Base-by-base conservation (phyloP, 495 filamentous ascomycete genomes). In the Aspergillus affinis region DNA sequence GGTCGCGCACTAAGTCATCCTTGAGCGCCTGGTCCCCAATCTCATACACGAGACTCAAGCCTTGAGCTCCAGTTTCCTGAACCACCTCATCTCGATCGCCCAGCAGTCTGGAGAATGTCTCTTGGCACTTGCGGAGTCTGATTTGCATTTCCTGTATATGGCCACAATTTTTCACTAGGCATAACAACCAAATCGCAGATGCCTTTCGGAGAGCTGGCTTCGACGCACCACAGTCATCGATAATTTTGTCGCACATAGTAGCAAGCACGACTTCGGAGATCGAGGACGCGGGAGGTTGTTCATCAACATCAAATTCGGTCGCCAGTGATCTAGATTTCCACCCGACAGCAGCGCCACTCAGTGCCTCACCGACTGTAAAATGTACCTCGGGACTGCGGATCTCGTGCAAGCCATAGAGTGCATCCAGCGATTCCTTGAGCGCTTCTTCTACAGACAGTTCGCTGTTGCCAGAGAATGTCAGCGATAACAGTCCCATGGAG, bases 11-110 rank as follows among this genome's bases (percentile, higher is more conserved):
- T 21, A 98, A 79, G 56, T 92, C 86, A 58, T 90, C 86, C 70
- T 89, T 92, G 1, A 97, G 79, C 8, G 81, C 81, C 55, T 86
- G 81, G 62, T 94, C 90, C 0, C 94, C 94, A 64, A 90, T 92
- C 67, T 96, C 91, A 72, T 97, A 97, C 5, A 97, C 90, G 51
- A 97, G 78, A 15, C 90, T 86, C 27, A 98, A 82, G 15, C 94
- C 94, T 61, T 94, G 83, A 15, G 92, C 93, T 2, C 95, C 94
- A 2, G 93, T 92, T 70, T 98, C 94, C 71, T 97, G 94, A 7
- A 97, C 91, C 48, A 97, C 82, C 68, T 96, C 90, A 60, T 98
- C 94, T 19, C 93, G 81, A 67, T 95, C 92, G 13, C 86, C 84
- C 32, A 98, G 82, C n/a, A 96, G 85, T 17, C 86, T 79, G 75